These are phyloP conservation scores for Clathrus columnatus DNA, from an alignment of 768 basidiomycete species.

Conservation along the genomic window DNA sequence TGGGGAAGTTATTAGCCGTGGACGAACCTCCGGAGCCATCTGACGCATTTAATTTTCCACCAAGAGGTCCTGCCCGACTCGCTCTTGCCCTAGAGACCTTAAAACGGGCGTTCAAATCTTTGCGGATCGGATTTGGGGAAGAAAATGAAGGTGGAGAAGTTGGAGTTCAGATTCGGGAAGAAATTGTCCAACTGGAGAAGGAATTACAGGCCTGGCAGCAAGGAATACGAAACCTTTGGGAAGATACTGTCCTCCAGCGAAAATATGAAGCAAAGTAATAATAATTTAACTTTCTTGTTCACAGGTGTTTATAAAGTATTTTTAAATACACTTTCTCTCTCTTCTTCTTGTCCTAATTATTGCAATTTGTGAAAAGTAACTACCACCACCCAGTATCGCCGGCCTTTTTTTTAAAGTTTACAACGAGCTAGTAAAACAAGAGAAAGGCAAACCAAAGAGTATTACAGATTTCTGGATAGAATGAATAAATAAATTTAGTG, in stretches of 20 bases:
- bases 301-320: background rate
- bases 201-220: constrained; percentile 65
- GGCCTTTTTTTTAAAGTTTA: too few species aligned
- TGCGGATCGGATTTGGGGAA: constrained; percentile 64
- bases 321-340: background rate
- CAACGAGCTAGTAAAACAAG: too few species aligned
- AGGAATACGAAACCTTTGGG: constrained; percentile 40
- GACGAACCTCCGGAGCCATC: constrained; percentile 46
- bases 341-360: too few species aligned
- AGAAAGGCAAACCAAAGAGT: too few species aligned
- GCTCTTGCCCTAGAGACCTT: constrained; percentile 58
- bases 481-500: background rate
- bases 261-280: background rate
- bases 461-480: too few species aligned
- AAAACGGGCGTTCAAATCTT: constrained; percentile 48
- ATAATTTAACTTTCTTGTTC: background rate
- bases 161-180: constrained; percentile 52
- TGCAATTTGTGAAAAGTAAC: too few species aligned
- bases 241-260: background rate
- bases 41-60: constrained; percentile 39
- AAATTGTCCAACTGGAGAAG: constrained; percentile 53
- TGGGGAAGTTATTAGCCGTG: constrained; percentile 73
- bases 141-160: constrained; percentile 64
- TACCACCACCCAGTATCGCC: too few species aligned
- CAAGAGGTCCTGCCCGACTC: constrained; percentile 56